A percentile compares a stretch with the other conserved stretches of the same genome.
Conservation (phyloP, 257 asterid genomes). For the Ajuga chamaepitys region DNA sequence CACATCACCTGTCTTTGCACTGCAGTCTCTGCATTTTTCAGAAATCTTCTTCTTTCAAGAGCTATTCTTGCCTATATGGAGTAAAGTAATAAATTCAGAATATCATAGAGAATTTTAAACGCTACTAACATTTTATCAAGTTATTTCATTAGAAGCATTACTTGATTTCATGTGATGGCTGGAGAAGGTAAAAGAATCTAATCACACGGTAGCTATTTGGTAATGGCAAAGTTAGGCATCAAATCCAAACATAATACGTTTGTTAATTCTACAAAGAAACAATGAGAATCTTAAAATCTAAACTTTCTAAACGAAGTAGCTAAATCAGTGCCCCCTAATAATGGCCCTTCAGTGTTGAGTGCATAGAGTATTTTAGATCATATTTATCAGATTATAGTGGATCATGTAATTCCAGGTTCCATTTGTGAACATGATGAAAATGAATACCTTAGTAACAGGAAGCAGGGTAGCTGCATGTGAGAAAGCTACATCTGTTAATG, state of each 20-base stretch:
- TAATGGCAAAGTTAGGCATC: background rate
- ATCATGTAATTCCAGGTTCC: background rate
- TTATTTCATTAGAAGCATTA: slow-evolving; percentile 3
- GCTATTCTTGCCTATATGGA: slow-evolving; percentile 87
- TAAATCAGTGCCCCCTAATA: background rate
- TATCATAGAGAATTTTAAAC: background rate
- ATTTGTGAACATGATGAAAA: slow-evolving; percentile 8
- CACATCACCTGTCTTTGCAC: slow-evolving; percentile 92
- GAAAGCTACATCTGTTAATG: slow-evolving; percentile 97
- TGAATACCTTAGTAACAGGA: slow-evolving; percentile 86
- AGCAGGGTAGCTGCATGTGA: slow-evolving; percentile 97
- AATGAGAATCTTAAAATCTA: background rate
- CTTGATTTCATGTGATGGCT: background rate
- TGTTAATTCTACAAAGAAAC: background rate
- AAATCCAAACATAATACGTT: background rate
- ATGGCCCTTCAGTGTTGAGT: background rate
- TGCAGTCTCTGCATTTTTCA: slow-evolving; percentile 93
- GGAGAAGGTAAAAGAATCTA: background rate
- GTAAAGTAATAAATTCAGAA: slow-evolving; percentile 1
- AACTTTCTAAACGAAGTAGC: background rate
- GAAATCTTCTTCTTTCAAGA: slow-evolving; percentile 90
- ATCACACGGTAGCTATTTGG: background rate
- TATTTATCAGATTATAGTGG: slow-evolving; percentile 4
- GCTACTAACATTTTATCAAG: background rate
- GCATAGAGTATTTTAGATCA: background rate